phyloP scores from a whole-genome alignment of 257 asterid species.

The Echites panduratus region DNA sequence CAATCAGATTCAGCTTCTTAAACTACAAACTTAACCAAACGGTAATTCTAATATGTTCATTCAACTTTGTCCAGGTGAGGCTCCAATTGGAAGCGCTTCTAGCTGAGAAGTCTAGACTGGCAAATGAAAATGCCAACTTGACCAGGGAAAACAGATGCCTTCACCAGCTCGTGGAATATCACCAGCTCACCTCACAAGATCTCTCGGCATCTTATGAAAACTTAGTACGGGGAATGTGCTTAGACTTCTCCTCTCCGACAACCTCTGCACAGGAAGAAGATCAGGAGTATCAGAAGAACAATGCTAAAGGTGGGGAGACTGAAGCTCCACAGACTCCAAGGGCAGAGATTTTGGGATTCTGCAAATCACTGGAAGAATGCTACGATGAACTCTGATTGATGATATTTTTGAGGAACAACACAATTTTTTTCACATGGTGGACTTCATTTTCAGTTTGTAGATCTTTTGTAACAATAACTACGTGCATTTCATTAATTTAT shows the following conservation, averaged over 20 bases:
- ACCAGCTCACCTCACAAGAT: constrained; percentile 78
- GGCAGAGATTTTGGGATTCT: constrained; percentile 31
- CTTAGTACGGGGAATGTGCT: constrained; percentile 59
- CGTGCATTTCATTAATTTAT: no score
- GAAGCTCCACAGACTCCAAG: constrained; percentile 19
- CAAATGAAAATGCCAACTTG: constrained; percentile 80
- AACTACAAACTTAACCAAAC: background rate
- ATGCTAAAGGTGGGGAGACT: background rate
- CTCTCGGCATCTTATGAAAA: constrained; percentile 85
- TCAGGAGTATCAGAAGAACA: background rate
- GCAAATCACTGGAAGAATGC: constrained; percentile 52
- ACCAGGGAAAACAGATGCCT: constrained; percentile 79
- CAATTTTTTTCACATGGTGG: background rate
- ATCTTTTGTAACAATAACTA: background rate
- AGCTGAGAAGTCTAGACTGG: constrained; percentile 84
- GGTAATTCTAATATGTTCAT: background rate
- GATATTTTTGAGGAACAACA: background rate
- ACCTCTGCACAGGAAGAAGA: constrained; percentile 16
- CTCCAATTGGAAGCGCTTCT: constrained; percentile 90
- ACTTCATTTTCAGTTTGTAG: background rate
- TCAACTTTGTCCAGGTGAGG: constrained; percentile 50
- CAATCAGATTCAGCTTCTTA: background rate
- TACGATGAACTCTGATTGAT: constrained; percentile 39
- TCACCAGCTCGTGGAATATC: constrained; percentile 85
- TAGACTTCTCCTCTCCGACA: constrained; percentile 58